A percentile compares a stretch with the other conserved stretches of the same genome.
Evolutionary conservation across 129 eudicot species (phyloP).

Genomic region (Solidago caesia): DNA sequence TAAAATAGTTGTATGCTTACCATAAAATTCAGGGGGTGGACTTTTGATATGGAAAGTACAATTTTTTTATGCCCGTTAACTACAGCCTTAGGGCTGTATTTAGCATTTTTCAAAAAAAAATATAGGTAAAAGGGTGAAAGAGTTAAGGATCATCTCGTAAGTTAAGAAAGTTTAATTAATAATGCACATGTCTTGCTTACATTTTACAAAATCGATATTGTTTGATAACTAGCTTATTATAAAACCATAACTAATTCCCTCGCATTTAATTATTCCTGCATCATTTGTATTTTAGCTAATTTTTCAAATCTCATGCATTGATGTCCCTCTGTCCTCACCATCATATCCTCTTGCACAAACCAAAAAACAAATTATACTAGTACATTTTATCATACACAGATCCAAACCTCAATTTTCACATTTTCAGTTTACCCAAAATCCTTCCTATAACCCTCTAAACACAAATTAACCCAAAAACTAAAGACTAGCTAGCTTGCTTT

Average conservation of each 20-base stretch:
- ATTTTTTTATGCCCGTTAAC: too few species aligned
- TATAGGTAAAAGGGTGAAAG: too few species aligned
- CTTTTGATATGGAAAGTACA: too few species aligned
- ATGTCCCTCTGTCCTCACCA: conserved; percentile 24
- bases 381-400: conserved; percentile 5
- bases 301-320: conserved; percentile 14
- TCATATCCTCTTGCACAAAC: conserved; percentile 12
- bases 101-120: too few species aligned
- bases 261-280: conserved; percentile 24
- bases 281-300: conserved; percentile 19
- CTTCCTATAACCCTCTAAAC: too few species aligned
- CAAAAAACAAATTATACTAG: not conserved
- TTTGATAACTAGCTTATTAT: not conserved
- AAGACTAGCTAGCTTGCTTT: not conserved
- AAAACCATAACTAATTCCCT: conserved; percentile 6
- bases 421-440: not conserved
- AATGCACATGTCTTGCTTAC: not conserved
- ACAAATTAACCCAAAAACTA: too few species aligned
- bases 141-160: too few species aligned
- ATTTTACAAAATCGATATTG: not conserved
- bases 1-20: too few species aligned
- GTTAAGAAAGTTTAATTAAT: too few species aligned
- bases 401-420: not conserved
- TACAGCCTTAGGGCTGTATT: too few species aligned
- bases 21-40: too few species aligned